Conservation (phyloP, 2,329 filamentous ascomycete species). For the Lithohypha guttulata region DNA sequence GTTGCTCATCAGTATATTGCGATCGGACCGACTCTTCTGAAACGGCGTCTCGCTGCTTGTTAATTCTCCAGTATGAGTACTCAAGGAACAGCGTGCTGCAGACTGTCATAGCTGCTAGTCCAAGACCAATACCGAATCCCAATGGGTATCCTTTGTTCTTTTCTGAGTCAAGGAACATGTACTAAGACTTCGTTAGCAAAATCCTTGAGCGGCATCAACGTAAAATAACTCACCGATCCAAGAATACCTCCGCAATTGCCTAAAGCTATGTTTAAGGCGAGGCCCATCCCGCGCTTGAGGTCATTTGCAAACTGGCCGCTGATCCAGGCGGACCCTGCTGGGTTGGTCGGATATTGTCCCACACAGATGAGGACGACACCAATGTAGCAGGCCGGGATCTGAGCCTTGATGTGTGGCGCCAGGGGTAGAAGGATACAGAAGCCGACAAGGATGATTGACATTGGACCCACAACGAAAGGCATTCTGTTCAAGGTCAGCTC, state of each 20-base stretch:
- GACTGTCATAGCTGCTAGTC: slow-evolving; percentile 26
- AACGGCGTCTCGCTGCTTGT: slow-evolving; percentile 7
- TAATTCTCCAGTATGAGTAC: slow-evolving; percentile 12
- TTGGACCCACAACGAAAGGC: slow-evolving; percentile 20
- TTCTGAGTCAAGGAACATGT: slow-evolving; percentile 27
- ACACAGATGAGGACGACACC: slow-evolving; percentile 21
- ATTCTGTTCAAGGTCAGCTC: no score
- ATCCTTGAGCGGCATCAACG: slow-evolving; percentile 24
- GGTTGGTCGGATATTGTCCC: slow-evolving; percentile 27
- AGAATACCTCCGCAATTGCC: slow-evolving; percentile 27
- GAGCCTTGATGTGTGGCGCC: slow-evolving; percentile 13
- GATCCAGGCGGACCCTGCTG: slow-evolving; percentile 23
- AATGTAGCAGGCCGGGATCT: slow-evolving; percentile 24
- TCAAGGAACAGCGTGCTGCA: slow-evolving; percentile 26
- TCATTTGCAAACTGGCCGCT: slow-evolving; percentile 25
- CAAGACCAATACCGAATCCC: slow-evolving; percentile 30
- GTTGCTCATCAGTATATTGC: slow-evolving; percentile 13
- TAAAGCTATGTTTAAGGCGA: slow-evolving; percentile 24
- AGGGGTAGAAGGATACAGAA: slow-evolving; percentile 18
- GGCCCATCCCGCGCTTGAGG: slow-evolving; percentile 24
- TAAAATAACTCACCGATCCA: slow-evolving; percentile 31
- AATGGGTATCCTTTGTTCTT: slow-evolving; percentile 24
- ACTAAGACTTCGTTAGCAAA: slow-evolving; percentile 12
- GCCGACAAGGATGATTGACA: slow-evolving; percentile 14
- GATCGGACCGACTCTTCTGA: slow-evolving; percentile 11